Evolutionary conservation across 352 stramenopile genomes (phyloP).

Genomic region (Plasmopara muralis): DNA sequence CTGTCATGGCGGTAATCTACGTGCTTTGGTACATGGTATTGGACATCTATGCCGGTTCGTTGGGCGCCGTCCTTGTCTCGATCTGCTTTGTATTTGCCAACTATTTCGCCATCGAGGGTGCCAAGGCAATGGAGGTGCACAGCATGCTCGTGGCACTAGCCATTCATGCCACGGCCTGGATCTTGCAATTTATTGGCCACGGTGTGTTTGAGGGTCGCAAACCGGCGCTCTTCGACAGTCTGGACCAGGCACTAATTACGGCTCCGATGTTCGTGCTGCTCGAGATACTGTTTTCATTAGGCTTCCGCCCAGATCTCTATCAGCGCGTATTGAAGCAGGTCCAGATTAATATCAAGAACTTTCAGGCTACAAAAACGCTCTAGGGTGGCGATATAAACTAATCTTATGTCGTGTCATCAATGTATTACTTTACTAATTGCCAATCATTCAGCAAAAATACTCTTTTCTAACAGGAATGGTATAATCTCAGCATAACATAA

Average conservation of each 20-base stretch:
- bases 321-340: conserved; percentile 25
- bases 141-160: conserved; percentile 38
- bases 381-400: not conserved
- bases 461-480: too few species aligned
- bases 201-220: conserved; percentile 80
- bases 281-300: conserved; percentile 67
- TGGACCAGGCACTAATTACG: conserved; percentile 75
- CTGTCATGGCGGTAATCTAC: conserved; percentile 50
- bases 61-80: conserved; percentile 50
- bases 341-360: not conserved
- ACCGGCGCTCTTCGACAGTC: conserved; percentile 75
- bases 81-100: conserved; percentile 52
- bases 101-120: conserved; percentile 39
- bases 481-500: too few species aligned
- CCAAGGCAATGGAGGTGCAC: conserved; percentile 21
- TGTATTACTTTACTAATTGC: too few species aligned
- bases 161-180: conserved; percentile 61
- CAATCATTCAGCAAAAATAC: too few species aligned
- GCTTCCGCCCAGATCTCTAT: conserved; percentile 68
- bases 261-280: conserved; percentile 85
- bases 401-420: too few species aligned
- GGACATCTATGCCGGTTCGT: conserved; percentile 43
- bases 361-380: not conserved
- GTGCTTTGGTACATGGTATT: conserved; percentile 76
- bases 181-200: conserved; percentile 83